A percentile compares a stretch with the other conserved stretches of the same genome.
These are phyloP conservation scores for Hansenula sp. DNA, from an alignment of 1,139 yeast genomes.

Conservation along the genomic window DNA sequence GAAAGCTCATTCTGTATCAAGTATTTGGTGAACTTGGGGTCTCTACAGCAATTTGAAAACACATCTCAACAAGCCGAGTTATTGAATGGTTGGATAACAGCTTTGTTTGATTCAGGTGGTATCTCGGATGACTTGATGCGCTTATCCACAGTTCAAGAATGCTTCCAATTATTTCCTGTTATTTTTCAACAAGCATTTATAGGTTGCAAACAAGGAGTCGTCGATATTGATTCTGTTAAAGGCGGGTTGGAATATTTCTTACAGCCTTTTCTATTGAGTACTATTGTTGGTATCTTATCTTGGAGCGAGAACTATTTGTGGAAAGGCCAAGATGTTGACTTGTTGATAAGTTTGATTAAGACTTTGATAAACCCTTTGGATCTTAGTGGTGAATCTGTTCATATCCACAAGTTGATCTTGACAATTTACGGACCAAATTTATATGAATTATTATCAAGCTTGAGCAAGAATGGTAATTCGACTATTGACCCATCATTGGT, in stretches of 20 bases:
- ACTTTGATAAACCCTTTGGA: conserved; percentile 30
- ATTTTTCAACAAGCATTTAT: conserved; percentile 70
- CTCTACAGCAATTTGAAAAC: conserved; percentile 13
- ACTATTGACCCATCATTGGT: conserved; percentile 16
- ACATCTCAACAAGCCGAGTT: conserved; percentile 30
- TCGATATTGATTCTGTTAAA: conserved; percentile 44
- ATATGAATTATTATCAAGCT: conserved; percentile 11
- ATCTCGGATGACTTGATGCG: conserved; percentile 79
- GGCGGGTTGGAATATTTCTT: conserved; percentile 65
- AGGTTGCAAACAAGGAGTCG: conserved; percentile 53
- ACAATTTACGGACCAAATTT: conserved; percentile 27
- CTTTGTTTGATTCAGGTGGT: conserved; percentile 82
- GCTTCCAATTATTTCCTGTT: conserved; percentile 65
- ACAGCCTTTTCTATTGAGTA: conserved; percentile 53
- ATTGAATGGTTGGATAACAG: conserved; percentile 73
- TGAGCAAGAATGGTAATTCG: conserved; percentile 6
- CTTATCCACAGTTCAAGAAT: conserved; percentile 62
- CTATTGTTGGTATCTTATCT: conserved; percentile 39
- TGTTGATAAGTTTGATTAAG: conserved; percentile 29
- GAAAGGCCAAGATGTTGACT: conserved; percentile 27
- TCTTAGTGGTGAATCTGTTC: conserved; percentile 33
- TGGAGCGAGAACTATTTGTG: conserved; percentile 36
- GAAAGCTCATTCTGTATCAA: conserved; percentile 22
- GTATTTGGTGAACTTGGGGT: conserved; percentile 20
- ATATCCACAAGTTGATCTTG: conserved; percentile 32